A percentile compares a stretch with the other conserved stretches of the same genome.
Evolutionary conservation across 2,329 filamentous ascomycete species (phyloP).

Genomic region (Diaporthe velutina): DNA sequence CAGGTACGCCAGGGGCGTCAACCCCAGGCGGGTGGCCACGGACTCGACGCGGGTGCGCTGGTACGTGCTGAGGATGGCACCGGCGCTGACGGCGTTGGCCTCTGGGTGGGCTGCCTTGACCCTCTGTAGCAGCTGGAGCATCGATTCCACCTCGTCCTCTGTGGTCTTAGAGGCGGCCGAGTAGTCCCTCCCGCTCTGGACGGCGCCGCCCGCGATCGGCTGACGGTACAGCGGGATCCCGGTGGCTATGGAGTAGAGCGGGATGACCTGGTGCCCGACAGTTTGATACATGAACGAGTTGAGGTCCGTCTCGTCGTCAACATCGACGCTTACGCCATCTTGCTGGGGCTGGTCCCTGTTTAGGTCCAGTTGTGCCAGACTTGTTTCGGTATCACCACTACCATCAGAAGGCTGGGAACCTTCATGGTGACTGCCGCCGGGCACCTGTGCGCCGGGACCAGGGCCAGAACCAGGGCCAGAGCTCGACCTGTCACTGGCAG

Average conservation of each 20-base stretch:
- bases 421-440: neutral
- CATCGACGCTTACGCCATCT: slow-evolving; percentile 21
- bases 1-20: slow-evolving; percentile 86
- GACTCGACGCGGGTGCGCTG: slow-evolving; percentile 97
- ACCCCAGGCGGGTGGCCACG: slow-evolving; percentile 84
- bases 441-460: neutral
- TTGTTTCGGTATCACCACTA: neutral
- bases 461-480: neutral
- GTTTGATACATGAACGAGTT: slow-evolving; percentile 99
- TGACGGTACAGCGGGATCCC: slow-evolving; percentile 87
- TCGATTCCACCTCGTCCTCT: slow-evolving; percentile 90
- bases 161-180: slow-evolving; percentile 35
- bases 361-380: slow-evolving; percentile 7
- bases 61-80: slow-evolving; percentile 94
- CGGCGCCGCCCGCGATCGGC: slow-evolving; percentile 78
- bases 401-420: neutral
- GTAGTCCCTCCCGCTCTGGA: slow-evolving; percentile 82
- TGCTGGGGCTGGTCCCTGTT: neutral
- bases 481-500: neutral
- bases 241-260: slow-evolving; percentile 84
- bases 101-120: slow-evolving; percentile 79
- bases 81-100: slow-evolving; percentile 88
- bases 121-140: slow-evolving; percentile 79
- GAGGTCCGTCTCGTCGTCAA: slow-evolving; percentile 71
- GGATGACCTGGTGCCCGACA: slow-evolving; percentile 88